A percentile compares a stretch with the other conserved stretches of the same genome.
Evolutionary conservation across 2,329 filamentous ascomycete genomes (phyloP).

Genomic region (Calonectria pseudoreteaudii): DNA sequence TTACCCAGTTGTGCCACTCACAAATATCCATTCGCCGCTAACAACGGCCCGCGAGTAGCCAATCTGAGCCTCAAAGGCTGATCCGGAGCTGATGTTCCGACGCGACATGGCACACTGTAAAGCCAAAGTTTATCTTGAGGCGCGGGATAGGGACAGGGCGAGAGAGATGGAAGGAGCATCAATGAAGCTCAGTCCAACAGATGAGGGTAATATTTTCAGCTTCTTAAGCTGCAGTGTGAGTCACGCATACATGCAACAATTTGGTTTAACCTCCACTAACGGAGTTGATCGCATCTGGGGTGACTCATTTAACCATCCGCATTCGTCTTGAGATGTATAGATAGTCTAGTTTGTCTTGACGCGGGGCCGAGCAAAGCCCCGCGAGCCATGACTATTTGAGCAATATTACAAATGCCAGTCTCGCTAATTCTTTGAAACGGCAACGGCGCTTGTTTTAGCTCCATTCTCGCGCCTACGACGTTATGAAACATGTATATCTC

Average conservation of each 20-base stretch:
- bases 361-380: background rate
- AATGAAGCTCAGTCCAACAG: background rate
- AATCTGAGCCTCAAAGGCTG: slow-evolving; percentile 64
- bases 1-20: slow-evolving; percentile 67
- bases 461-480: too few species aligned
- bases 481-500: background rate
- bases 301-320: background rate
- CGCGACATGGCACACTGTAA: slow-evolving; percentile 40
- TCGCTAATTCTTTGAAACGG: background rate
- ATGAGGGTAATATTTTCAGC: background rate
- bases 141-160: background rate
- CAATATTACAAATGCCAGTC: too few species aligned
- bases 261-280: background rate
- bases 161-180: background rate
- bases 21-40: slow-evolving; percentile 62
- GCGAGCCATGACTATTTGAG: background rate
- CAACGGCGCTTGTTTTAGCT: background rate
- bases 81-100: slow-evolving; percentile 60
- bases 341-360: background rate
- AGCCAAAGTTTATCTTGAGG: background rate
- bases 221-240: background rate
- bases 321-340: background rate
- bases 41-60: slow-evolving; percentile 67
- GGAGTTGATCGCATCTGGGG: background rate
- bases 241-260: background rate